Conservation (phyloP, 805 yeast species). For the Candida awuae region DNA sequence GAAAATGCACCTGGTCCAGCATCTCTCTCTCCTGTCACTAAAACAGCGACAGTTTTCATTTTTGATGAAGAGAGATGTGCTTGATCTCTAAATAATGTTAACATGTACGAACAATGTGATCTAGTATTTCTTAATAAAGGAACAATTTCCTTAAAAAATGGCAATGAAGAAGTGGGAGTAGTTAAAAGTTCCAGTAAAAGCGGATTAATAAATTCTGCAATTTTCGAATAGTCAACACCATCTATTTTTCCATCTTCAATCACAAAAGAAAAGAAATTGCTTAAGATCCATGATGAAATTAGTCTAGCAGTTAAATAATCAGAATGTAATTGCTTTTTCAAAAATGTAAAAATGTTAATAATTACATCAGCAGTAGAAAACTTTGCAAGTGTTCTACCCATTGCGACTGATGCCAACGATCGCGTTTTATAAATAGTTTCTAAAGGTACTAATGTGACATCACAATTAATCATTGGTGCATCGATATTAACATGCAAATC, state of each 20-base stretch:
- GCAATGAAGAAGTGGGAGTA: constrained; percentile 23
- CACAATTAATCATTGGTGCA: constrained; percentile 87
- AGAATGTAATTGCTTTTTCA: constrained; percentile 31
- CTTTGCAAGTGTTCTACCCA: constrained; percentile 57
- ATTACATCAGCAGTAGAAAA: constrained; percentile 35
- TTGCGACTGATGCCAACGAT: constrained; percentile 64
- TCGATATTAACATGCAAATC: constrained; percentile 77
- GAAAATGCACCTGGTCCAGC: constrained; percentile 94
- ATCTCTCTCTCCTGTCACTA: constrained; percentile 88
- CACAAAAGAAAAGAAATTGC: constrained; percentile 40
- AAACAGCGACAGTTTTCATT: constrained; percentile 75
- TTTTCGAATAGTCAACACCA: constrained; percentile 16
- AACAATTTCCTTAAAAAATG: constrained; percentile 72
- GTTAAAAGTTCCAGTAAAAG: constrained; percentile 5
- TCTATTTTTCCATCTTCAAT: constrained; percentile 26
- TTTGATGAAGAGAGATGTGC: constrained; percentile 67
- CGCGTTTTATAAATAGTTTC: constrained; percentile 71
- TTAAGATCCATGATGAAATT: constrained; percentile 57
- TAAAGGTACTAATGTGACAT: constrained; percentile 73
- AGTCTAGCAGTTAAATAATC: constrained; percentile 78
- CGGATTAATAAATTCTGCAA: constrained; percentile 9
- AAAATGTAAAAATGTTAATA: constrained; percentile 29
- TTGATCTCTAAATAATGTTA: constrained; percentile 66
- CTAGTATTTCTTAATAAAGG: constrained; percentile 81
- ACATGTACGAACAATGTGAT: constrained; percentile 76